Evolutionary conservation across 2,329 filamentous ascomycete genomes (phyloP).

Genomic region (Fusarium zealandicum): DNA sequence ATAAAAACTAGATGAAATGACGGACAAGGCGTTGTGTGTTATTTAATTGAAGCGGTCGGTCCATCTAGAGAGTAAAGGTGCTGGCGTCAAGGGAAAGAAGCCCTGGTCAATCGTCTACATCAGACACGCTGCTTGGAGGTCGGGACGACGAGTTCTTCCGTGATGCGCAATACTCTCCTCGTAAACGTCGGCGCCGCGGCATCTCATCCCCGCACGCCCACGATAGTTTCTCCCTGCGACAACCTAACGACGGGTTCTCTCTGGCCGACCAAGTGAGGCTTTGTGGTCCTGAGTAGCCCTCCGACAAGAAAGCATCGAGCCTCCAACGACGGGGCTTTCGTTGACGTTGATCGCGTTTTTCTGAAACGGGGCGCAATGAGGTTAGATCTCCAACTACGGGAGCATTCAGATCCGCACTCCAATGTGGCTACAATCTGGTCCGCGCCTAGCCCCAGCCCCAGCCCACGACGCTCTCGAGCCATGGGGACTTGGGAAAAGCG

Average conservation of each 20-base stretch:
- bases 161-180: conserved; percentile 6
- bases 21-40: conserved; percentile 24
- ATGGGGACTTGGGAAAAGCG: conserved; percentile 21
- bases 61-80: conserved; percentile 5
- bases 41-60: conserved; percentile 21
- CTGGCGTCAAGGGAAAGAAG: conserved; percentile 4
- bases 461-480: conserved; percentile 23
- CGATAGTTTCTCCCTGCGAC: conserved; percentile 12
- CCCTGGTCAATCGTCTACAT: background rate
- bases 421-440: background rate
- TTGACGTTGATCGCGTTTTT: conserved; percentile 6
- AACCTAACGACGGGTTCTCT: conserved; percentile 1
- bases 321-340: conserved; percentile 11
- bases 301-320: conserved; percentile 22
- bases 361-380: conserved; percentile 9
- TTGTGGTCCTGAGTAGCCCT: conserved; percentile 1
- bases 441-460: conserved; percentile 7
- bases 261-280: conserved; percentile 17
- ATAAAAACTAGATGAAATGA: conserved; percentile 28
- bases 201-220: conserved; percentile 19
- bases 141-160: conserved; percentile 14
- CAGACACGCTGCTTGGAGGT: background rate
- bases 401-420: conserved; percentile 7
- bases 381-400: background rate
- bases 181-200: background rate